Conservation (phyloP, 2,329 filamentous ascomycete genomes). For the Ophiostoma tasmaniense region DNA sequence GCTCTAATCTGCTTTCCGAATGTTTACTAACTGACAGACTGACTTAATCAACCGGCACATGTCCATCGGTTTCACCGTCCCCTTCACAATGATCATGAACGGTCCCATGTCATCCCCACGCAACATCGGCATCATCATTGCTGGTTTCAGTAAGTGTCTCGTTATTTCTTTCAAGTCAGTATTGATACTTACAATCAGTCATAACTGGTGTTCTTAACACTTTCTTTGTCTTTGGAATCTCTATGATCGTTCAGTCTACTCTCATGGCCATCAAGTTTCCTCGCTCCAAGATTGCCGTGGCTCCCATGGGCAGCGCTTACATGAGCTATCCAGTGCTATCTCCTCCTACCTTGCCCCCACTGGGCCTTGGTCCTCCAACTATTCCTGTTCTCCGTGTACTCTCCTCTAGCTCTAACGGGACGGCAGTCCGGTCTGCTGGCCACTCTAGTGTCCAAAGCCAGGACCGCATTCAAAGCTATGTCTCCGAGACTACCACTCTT, state of each 20-base stretch:
- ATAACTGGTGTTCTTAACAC: constrained; percentile 29
- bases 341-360: not conserved
- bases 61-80: constrained; percentile 43
- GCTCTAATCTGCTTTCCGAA: not conserved
- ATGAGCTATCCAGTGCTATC: not conserved
- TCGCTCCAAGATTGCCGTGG: not conserved
- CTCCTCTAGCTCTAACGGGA: not conserved
- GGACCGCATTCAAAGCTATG: constrained; percentile 17
- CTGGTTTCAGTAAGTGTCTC: constrained; percentile 34
- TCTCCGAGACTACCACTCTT: constrained; percentile 22
- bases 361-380: not conserved
- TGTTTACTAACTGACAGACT: constrained; percentile 29
- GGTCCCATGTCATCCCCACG: constrained; percentile 27
- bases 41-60: constrained; percentile 44
- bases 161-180: not conserved
- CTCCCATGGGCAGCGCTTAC: not conserved
- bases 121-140: constrained; percentile 35
- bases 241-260: constrained; percentile 24
- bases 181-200: constrained; percentile 20
- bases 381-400: constrained; percentile 4
- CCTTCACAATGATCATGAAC: constrained; percentile 38
- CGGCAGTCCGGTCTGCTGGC: not conserved
- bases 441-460: not conserved
- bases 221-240: constrained; percentile 24
- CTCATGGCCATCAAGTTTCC: constrained; percentile 12